Conservation (phyloP, 2,329 filamentous ascomycete genomes). For the Helicocarpus griseus region DNA sequence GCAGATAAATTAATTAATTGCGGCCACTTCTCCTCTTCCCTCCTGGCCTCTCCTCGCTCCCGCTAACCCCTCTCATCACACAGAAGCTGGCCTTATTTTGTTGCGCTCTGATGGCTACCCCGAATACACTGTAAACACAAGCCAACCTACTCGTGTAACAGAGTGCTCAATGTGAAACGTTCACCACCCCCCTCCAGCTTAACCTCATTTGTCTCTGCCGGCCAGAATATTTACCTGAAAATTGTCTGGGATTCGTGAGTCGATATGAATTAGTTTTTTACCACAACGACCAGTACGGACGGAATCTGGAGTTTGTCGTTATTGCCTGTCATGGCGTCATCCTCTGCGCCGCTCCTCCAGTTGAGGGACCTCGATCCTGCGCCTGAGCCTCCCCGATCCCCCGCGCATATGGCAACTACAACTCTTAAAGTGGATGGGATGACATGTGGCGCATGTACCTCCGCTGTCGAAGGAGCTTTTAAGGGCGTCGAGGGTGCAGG, state of each 20-base stretch:
- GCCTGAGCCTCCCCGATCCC: slow-evolving; percentile 17
- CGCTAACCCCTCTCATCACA: no score
- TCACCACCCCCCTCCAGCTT: not conserved
- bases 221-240: not conserved
- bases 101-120: not conserved
- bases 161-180: not conserved
- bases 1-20: no score
- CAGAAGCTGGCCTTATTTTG: slow-evolving; percentile 8
- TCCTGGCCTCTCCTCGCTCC: not conserved
- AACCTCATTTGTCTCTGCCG: not conserved
- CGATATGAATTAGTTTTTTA: not conserved
- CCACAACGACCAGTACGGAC: not conserved
- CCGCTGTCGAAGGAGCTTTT: slow-evolving; percentile 88
- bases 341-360: slow-evolving; percentile 9
- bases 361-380: slow-evolving; percentile 11
- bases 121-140: not conserved
- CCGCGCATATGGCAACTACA: slow-evolving; percentile 71
- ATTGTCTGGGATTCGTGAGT: not conserved
- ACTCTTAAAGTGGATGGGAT: slow-evolving; percentile 84
- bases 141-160: not conserved
- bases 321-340: slow-evolving; percentile 11
- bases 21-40: not conserved
- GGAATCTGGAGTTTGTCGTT: not conserved
- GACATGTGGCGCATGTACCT: slow-evolving; percentile 86
- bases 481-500: slow-evolving; percentile 70